A percentile compares a stretch with the other conserved stretches of the same genome.
These are phyloP conservation scores for Neltuma alba DNA, from an alignment of 306 rosid species.

Conservation along the genomic window DNA sequence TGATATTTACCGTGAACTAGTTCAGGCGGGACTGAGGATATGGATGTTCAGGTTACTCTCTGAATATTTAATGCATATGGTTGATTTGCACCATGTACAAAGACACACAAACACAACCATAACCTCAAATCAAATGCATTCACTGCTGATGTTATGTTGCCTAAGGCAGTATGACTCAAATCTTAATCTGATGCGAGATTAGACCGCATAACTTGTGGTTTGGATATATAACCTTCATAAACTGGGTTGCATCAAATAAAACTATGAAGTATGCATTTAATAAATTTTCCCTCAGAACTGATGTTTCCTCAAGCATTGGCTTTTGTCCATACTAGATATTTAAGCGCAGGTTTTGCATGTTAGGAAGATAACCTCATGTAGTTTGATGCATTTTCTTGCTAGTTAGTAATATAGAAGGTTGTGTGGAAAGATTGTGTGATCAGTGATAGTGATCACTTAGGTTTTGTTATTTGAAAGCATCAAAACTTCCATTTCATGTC, in stretches of 20 bases:
- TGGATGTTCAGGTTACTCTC: slow-evolving; percentile 87
- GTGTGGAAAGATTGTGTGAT: not conserved
- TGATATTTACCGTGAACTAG: slow-evolving; percentile 67
- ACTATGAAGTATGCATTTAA: not conserved
- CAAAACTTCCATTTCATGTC: not conserved
- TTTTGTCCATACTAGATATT: not conserved
- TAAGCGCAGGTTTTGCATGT: not conserved
- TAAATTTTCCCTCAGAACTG: not conserved
- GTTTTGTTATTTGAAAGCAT: not conserved
- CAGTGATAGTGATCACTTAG: not conserved
- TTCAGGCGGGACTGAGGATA: slow-evolving; percentile 65
- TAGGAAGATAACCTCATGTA: not conserved
- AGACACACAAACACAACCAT: not conserved
- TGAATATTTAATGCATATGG: not conserved
- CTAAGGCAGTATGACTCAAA: not conserved
- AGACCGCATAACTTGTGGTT: not conserved
- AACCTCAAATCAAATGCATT: not conserved
- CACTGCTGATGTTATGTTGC: not conserved
- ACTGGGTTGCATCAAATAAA: not conserved
- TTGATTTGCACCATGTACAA: not conserved
- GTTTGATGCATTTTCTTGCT: not conserved
- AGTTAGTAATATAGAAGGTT: not conserved
- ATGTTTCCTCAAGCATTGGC: slow-evolving; percentile 1
- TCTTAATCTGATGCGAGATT: not conserved
- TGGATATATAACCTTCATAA: not conserved